These are phyloP conservation scores for Penicillium digitatum DNA, from an alignment of 2,329 filamentous ascomycete species.

Conservation along the genomic window DNA sequence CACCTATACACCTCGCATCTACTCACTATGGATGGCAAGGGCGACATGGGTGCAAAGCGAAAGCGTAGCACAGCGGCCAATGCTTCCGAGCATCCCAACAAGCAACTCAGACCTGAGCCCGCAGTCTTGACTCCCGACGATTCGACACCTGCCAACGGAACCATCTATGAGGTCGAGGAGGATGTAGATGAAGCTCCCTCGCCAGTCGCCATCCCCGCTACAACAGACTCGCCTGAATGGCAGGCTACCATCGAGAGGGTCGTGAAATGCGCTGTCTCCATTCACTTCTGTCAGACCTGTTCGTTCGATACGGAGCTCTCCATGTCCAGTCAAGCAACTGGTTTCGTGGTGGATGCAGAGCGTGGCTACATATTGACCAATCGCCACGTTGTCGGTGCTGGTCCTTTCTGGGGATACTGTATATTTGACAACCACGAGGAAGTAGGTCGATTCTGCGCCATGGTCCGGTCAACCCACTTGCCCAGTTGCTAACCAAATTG, in stretches of 20 bases:
- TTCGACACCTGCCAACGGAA: constrained; percentile 42
- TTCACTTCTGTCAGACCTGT: constrained; percentile 96
- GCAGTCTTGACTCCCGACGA: constrained; percentile 41
- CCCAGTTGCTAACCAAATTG: neutral
- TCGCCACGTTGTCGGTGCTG: constrained; percentile 88
- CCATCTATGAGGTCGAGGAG: constrained; percentile 44
- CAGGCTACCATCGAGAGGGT: constrained; percentile 92
- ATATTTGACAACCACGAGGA: constrained; percentile 98
- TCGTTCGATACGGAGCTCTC: constrained; percentile 97
- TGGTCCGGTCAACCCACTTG: neutral
- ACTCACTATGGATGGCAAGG: constrained; percentile 48
- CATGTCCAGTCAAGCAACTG: constrained; percentile 90
- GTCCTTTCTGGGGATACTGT: constrained; percentile 96
- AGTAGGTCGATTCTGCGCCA: constrained; percentile 35
- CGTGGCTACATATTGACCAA: constrained; percentile 85
- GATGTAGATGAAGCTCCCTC: constrained; percentile 46
- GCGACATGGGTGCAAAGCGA: constrained; percentile 51
- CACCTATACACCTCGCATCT: constrained; percentile 6
- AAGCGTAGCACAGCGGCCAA: constrained; percentile 53
- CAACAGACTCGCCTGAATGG: constrained; percentile 76
- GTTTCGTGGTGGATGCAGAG: constrained; percentile 94
- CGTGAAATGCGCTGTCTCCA: constrained; percentile 94
- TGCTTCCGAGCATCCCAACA: constrained; percentile 50
- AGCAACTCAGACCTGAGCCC: constrained; percentile 52
- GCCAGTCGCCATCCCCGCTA: constrained; percentile 46